Percentiles rank a stretch among this genome's conserved stretches.
phyloP scores from a whole-genome alignment of 2,329 filamentous ascomycete species.

The Fusarium veterinarium region DNA sequence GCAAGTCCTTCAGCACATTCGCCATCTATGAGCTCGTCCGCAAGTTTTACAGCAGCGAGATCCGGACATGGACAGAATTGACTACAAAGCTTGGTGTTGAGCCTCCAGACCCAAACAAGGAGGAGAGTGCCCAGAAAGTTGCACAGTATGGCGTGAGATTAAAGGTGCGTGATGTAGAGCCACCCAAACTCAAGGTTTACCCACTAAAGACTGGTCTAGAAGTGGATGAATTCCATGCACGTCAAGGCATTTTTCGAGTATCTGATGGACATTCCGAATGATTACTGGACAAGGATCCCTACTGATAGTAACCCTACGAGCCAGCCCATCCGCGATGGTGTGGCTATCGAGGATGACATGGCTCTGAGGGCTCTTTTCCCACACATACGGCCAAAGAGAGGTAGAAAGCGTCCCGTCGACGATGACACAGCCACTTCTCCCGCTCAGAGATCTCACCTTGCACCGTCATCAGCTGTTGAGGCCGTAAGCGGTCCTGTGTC shows the following conservation, averaged over 20 bases:
- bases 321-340: slow-evolving; percentile 79
- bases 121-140: slow-evolving; percentile 91
- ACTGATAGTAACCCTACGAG: slow-evolving; percentile 70
- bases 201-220: slow-evolving; percentile 58
- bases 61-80: slow-evolving; percentile 93
- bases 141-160: slow-evolving; percentile 93
- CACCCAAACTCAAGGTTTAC: not conserved
- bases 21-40: slow-evolving; percentile 81
- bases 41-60: slow-evolving; percentile 81
- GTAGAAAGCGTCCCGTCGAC: slow-evolving; percentile 72
- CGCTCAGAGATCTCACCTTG: slow-evolving; percentile 71
- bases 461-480: slow-evolving; percentile 62
- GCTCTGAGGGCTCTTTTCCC: slow-evolving; percentile 86
- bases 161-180: slow-evolving; percentile 68
- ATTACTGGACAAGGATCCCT: slow-evolving; percentile 84
- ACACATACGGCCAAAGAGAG: slow-evolving; percentile 74
- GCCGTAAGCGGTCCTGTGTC: slow-evolving; percentile 53
- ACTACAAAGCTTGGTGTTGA: slow-evolving; percentile 90
- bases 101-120: slow-evolving; percentile 81
- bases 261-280: slow-evolving; percentile 79
- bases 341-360: slow-evolving; percentile 87
- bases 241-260: slow-evolving; percentile 96
- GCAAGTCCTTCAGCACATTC: slow-evolving; percentile 85
- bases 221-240: slow-evolving; percentile 98
- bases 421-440: slow-evolving; percentile 62